phyloP scores from a whole-genome alignment of 2,329 filamentous ascomycete species.

The Acrocalymma vagum region DNA sequence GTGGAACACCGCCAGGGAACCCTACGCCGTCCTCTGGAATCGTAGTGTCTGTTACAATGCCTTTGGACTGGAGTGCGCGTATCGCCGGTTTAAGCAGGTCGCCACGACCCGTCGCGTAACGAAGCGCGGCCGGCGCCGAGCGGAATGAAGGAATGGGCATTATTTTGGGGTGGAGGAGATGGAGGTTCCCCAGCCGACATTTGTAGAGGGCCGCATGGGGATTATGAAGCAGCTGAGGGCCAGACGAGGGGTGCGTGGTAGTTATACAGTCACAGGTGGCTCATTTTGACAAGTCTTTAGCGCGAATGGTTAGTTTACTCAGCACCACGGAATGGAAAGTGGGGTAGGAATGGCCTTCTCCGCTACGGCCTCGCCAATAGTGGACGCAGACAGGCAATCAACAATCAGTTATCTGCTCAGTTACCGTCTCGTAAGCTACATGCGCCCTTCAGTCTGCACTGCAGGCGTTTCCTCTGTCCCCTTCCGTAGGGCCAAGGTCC shows the following conservation, averaged over 20 bases:
- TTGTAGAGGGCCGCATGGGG: slow-evolving; percentile 26
- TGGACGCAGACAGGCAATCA: too few relatives aligned
- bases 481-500: too few relatives aligned
- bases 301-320: slow-evolving; percentile 16
- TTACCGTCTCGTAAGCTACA: background rate
- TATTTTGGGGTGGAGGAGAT: slow-evolving; percentile 31
- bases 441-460: too few relatives aligned
- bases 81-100: slow-evolving; percentile 22
- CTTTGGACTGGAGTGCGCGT: slow-evolving; percentile 22
- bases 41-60: slow-evolving; percentile 31
- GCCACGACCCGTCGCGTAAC: slow-evolving; percentile 31
- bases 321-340: slow-evolving; percentile 5
- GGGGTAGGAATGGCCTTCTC: slow-evolving; percentile 13
- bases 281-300: slow-evolving; percentile 12
- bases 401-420: too few relatives aligned
- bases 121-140: slow-evolving; percentile 31
- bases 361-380: too few relatives aligned
- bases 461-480: too few relatives aligned
- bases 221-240: slow-evolving; percentile 24
- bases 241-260: slow-evolving; percentile 21
- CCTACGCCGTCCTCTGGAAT: slow-evolving; percentile 25
- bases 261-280: too few relatives aligned
- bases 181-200: slow-evolving; percentile 31
- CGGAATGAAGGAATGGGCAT: slow-evolving; percentile 40
- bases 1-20: slow-evolving; percentile 20